Percentiles rank a stretch among this genome's conserved stretches.
phyloP scores from a whole-genome alignment of 345 rosid genomes.

The Pistacia atlantica region DNA sequence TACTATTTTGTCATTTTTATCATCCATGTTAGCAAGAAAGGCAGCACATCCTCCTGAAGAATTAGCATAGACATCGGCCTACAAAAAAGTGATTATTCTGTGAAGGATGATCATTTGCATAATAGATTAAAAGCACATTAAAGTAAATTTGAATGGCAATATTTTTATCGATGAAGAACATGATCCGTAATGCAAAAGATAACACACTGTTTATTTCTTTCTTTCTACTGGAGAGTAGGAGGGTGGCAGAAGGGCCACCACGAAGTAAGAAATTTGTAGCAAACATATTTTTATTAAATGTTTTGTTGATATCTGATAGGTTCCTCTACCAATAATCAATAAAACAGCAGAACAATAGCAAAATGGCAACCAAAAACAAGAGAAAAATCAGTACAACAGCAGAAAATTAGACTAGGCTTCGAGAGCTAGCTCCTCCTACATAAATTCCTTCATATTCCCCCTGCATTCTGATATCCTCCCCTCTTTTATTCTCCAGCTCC shows the following conservation, averaged over 20 bases:
- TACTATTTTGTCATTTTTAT: constrained; percentile 61
- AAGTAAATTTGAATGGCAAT: neutral
- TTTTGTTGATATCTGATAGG: too few relatives aligned
- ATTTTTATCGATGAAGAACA: neutral
- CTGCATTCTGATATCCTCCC: too few relatives aligned
- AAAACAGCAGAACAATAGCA: too few relatives aligned
- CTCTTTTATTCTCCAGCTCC: too few relatives aligned
- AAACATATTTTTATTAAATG: neutral
- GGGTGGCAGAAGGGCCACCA: neutral
- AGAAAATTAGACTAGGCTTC: too few relatives aligned
- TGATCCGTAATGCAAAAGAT: neutral
- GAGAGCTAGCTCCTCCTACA: too few relatives aligned
- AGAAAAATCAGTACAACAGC: too few relatives aligned
- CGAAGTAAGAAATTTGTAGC: neutral
- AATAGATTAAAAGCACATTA: neutral
- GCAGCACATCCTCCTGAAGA: constrained; percentile 78
- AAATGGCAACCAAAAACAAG: too few relatives aligned
- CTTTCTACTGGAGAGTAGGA: too few relatives aligned
- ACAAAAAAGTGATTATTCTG: constrained; percentile 27
- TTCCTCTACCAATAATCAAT: too few relatives aligned
- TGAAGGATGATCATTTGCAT: neutral
- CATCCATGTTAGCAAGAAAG: constrained; percentile 78
- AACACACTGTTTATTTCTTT: too few relatives aligned
- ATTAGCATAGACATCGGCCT: constrained; percentile 79
- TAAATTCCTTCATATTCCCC: too few relatives aligned